Evolutionary conservation across 179 eudicot species (phyloP).

Genomic region (Drosera spatulata): DNA sequence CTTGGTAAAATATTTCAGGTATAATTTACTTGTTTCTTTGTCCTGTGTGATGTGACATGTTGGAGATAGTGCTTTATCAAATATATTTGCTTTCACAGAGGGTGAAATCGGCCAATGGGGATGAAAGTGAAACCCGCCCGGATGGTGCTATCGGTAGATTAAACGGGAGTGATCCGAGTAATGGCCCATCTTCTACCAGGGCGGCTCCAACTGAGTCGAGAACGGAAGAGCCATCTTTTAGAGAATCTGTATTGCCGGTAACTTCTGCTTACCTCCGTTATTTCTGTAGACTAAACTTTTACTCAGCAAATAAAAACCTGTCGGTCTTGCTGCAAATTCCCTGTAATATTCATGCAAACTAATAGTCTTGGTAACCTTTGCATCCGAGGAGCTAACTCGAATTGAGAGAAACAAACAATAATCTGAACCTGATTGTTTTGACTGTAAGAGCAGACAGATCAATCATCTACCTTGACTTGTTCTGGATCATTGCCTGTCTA

Average conservation of each 20-base stretch:
- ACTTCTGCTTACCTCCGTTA: background rate
- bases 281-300: too few relatives aligned
- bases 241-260: constrained; percentile 51
- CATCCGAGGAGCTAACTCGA: too few relatives aligned
- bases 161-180: constrained; percentile 40
- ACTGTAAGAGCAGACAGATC: too few relatives aligned
- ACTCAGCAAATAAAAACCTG: too few relatives aligned
- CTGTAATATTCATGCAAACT: too few relatives aligned
- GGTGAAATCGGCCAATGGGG: constrained; percentile 44
- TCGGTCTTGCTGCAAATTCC: too few relatives aligned
- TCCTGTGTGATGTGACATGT: constrained; percentile 3
- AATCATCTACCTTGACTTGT: too few relatives aligned
- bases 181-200: constrained; percentile 28
- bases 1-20: constrained; percentile 97
- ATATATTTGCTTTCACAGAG: constrained; percentile 18
- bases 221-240: constrained; percentile 24
- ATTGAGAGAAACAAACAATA: too few relatives aligned
- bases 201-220: constrained; percentile 27
- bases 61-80: background rate
- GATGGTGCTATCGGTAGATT: constrained; percentile 34
- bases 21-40: constrained; percentile 6
- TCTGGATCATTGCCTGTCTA: too few relatives aligned
- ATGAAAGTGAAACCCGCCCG: constrained; percentile 34
- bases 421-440: too few relatives aligned
- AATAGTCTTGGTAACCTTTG: too few relatives aligned